Percentiles rank a stretch among this genome's conserved stretches.
phyloP scores from a whole-genome alignment of 2,329 filamentous ascomycete species.

The Mycosphaerella arachidis region DNA sequence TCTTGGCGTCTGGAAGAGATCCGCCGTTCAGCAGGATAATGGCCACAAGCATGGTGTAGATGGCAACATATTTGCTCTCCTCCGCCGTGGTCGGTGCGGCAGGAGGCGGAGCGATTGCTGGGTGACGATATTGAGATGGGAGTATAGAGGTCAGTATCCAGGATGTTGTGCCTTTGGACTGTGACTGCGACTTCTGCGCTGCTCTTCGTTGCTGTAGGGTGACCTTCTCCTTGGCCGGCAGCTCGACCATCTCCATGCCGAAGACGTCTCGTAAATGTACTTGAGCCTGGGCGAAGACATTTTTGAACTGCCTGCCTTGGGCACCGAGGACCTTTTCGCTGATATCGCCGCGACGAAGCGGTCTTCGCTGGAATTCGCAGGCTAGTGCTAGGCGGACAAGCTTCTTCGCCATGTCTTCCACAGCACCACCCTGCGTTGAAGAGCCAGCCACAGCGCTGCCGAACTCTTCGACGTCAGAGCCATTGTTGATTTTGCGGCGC shows the following conservation, averaged over 20 bases:
- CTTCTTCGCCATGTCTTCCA: conserved; percentile 53
- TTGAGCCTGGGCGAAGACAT: conserved; percentile 74
- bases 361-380: conserved; percentile 55
- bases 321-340: conserved; percentile 65
- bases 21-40: conserved; percentile 71
- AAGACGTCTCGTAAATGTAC: conserved; percentile 65
- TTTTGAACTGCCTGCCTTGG: conserved; percentile 66
- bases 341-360: conserved; percentile 56
- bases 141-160: conserved; percentile 76
- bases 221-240: conserved; percentile 75
- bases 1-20: conserved; percentile 68
- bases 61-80: conserved; percentile 74
- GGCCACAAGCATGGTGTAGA: conserved; percentile 76
- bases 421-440: conserved; percentile 24
- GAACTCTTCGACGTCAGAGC: conserved; percentile 16
- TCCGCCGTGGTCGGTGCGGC: conserved; percentile 59
- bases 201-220: conserved; percentile 63
- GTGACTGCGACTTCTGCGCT: conserved; percentile 51
- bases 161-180: conserved; percentile 42
- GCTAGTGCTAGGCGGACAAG: conserved; percentile 58
- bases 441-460: conserved; percentile 20
- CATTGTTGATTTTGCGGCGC: conserved; percentile 22
- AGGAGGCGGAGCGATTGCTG: conserved; percentile 64
- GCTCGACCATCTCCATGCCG: conserved; percentile 87
- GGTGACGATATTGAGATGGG: conserved; percentile 59